A percentile compares a stretch with the other conserved stretches of the same genome.
Evolutionary conservation across 306 rosid genomes (phyloP).

Genomic region (Ormosia semicastrata): DNA sequence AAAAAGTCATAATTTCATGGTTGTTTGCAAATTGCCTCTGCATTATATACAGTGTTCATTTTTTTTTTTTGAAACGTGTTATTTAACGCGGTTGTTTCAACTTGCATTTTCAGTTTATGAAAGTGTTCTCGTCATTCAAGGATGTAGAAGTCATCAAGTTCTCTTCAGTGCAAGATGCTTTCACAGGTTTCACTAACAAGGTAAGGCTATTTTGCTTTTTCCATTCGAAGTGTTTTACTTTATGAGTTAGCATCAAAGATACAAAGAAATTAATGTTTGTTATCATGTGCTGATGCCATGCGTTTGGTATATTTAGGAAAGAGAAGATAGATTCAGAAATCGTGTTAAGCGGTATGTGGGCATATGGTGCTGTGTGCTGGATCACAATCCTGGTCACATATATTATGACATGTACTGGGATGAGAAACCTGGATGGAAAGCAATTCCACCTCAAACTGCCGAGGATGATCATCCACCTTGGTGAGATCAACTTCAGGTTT

Average conservation of each 20-base stretch:
- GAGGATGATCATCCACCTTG: constrained; percentile 88
- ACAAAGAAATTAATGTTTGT: background rate
- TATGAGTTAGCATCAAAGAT: background rate
- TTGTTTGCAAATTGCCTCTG: background rate
- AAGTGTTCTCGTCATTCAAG: constrained; percentile 76
- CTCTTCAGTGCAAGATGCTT: constrained; percentile 84
- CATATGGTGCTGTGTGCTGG: constrained; percentile 82
- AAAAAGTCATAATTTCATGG: background rate
- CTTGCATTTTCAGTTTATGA: constrained; percentile 53
- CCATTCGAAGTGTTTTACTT: background rate
- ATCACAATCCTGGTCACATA: constrained; percentile 74
- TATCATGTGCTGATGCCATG: constrained; percentile 10
- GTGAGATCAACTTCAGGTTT: constrained; percentile 31
- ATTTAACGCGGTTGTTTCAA: constrained; percentile 1
- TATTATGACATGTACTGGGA: constrained; percentile 97
- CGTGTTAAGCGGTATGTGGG: constrained; percentile 81
- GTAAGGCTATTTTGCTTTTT: constrained; percentile 36
- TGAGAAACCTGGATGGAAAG: constrained; percentile 92
- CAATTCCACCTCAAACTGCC: constrained; percentile 70
- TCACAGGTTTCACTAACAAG: constrained; percentile 70
- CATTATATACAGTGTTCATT: background rate
- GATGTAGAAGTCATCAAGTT: constrained; percentile 86
- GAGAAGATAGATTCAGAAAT: constrained; percentile 69
- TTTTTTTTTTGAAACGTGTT: background rate
- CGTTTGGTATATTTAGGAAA: constrained; percentile 44